Base-by-base conservation (phyloP, 2,329 filamentous ascomycete species). In the Periconia digitata region DNA sequence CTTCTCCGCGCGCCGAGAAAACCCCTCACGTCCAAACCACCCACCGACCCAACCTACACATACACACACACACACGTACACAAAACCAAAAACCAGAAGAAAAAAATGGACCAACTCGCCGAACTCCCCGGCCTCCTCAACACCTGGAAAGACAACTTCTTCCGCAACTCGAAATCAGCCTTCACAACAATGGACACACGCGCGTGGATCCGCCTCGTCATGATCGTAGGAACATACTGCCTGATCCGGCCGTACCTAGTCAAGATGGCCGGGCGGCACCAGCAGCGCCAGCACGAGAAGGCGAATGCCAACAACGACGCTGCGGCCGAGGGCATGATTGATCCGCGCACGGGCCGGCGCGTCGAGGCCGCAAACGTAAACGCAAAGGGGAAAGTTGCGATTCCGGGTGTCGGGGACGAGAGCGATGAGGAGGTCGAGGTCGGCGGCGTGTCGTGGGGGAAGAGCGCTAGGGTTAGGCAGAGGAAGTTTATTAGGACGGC, bases 161-260 rank as follows among this genome's bases (percentile, higher is more conserved):
- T 62, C 50, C 65, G 60, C 55, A 79, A 79, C 61, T 57, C 74
- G 46, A 64, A 57, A 48, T 70, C 57, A 44, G 72, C 76, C 38
- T 72, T 79, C 60, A 66, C 71, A 22, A 60, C 71, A 22, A 72
- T 80, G 56, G 71, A 67, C 39, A 49, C 67, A 27, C 64, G 72
- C 50, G 76, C 78, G 57, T 80, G 75, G 71, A 74, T 94, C 60
- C 87, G 89, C 40, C 78, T 94, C 49, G 72, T 90, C 57, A 79
- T 84, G 56, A 81, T 90, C 52, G 81, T 90, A 17, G 83, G 89
- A 61, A 85, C 82, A 46, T 95, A 92, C 75, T 66, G 85, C 55
- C 79, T 94, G 44, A 49, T 72, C 20, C 84, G 90, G 1, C 89
- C 89, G 0, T 90, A 90, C 67, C 70, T 92, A 43, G 78, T 92